Base-by-base conservation (phyloP, 768 basidiomycete species). In the Suillus cothurnatus region DNA sequence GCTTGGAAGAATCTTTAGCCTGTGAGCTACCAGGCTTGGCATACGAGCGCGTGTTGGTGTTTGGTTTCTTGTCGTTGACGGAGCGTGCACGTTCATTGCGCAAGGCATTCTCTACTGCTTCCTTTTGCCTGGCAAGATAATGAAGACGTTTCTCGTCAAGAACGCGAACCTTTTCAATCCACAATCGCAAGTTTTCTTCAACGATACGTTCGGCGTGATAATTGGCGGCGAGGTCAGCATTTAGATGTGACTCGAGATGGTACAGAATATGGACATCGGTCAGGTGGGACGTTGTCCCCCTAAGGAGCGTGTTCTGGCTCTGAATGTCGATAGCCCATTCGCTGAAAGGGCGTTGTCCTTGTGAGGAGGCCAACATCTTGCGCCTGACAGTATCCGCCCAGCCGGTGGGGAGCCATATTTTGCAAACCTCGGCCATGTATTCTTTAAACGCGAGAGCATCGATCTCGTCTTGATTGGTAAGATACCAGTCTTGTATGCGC, bases 401-500 rank as follows among this genome's bases (percentile, higher is more conserved):
- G n/a, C 65, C 60, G 1, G 26, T 52, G 2, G 64, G 63, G 1
- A 71, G 50, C 67, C 66, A 70, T 1, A 28, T 36, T 0, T 6
- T 28, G 11, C 34, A 36, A 1, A 69, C 31, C 9, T 65, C 58
- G 2, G 5, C 17, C 17, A 70, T 57, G 36, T 66, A 71, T 0
- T 36, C 55, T 2, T 21, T 17, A 28, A 67, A 65, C 26, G 61
- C 1, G 2, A 63, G 23, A 0, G 2, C 26, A 19, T 55, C 49
- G 0, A 69, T 43, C 0, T 23, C 21, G 1, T 50, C 61, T 1
- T 21, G 11, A 19, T 65, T 15, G 1, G 26, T 69, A 0, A 38
- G 1, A 28, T 68, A 65, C 67, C 67, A 69, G 21, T 63, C 58
- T 23, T 66, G 63, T 0, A 68, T 58, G 1, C 23, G 12, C 2